Evolutionary conservation across 169 alveolate genomes (phyloP).

Genomic region (Toxoplasma gondii): DNA sequence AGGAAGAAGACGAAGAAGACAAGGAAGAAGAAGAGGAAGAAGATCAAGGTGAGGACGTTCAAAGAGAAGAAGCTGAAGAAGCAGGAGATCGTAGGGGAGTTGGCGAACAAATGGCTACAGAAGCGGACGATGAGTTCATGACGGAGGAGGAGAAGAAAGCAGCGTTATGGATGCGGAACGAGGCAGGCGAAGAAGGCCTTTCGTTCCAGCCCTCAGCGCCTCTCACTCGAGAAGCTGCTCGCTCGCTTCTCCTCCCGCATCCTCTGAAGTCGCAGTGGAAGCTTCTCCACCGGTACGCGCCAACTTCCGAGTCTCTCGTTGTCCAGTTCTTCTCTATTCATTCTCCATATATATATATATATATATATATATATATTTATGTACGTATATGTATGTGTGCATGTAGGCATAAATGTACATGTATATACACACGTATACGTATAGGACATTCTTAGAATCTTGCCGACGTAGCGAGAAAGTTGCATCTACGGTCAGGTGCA

Average conservation of each 20-base stretch:
- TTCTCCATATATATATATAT: not conserved
- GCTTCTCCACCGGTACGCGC: slow-evolving; percentile 14
- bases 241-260: not conserved
- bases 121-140: not conserved
- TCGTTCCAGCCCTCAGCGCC: not conserved
- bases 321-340: no score
- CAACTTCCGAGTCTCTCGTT: no score
- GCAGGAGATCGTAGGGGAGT: not conserved
- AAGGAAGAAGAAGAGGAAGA: not conserved
- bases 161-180: not conserved
- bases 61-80: not conserved
- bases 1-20: not conserved
- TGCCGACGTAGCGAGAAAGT: no score
- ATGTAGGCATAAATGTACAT: not conserved
- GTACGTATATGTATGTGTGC: not conserved
- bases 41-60: not conserved
- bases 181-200: not conserved
- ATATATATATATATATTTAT: not conserved
- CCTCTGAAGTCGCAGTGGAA: slow-evolving; percentile 35
- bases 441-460: no score
- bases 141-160: slow-evolving; percentile 1
- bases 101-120: not conserved
- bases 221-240: not conserved
- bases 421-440: not conserved
- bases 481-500: no score